These are phyloP conservation scores for Chrysochromulina tobinii DNA, from an alignment of 78 protist species.

Conservation along the genomic window DNA sequence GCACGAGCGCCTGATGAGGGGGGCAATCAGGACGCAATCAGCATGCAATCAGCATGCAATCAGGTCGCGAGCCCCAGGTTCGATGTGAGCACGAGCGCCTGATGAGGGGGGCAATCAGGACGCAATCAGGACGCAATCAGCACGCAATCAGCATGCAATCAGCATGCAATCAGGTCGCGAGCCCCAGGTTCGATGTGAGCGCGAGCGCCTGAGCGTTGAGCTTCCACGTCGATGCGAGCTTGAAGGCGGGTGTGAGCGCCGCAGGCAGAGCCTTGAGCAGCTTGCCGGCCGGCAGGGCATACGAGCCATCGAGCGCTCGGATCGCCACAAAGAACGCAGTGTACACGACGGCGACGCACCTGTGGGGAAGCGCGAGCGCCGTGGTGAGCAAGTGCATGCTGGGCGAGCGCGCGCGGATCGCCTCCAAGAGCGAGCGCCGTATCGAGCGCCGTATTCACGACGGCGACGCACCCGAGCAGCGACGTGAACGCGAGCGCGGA, in stretches of 20 bases:
- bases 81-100: not conserved
- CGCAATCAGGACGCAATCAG: too few species aligned
- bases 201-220: not conserved
- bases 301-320: not conserved
- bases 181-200: not conserved
- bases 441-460: not conserved
- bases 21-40: too few species aligned
- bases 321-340: not conserved
- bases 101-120: too few species aligned
- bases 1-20: too few species aligned
- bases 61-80: too few species aligned
- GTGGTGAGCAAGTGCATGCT: not conserved
- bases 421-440: not conserved
- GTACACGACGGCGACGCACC: not conserved
- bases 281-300: not conserved
- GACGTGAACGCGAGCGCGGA: slow-evolving; percentile 18
- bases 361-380: not conserved
- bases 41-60: too few species aligned
- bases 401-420: not conserved
- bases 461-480: not conserved
- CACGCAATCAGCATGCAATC: too few species aligned
- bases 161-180: too few species aligned
- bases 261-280: not conserved
- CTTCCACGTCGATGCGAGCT: too few species aligned
- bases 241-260: not conserved